Percentiles rank a stretch among this genome's conserved stretches.
Conservation (phyloP, 805 yeast genomes). For the Priceomyces fermenticarens region DNA sequence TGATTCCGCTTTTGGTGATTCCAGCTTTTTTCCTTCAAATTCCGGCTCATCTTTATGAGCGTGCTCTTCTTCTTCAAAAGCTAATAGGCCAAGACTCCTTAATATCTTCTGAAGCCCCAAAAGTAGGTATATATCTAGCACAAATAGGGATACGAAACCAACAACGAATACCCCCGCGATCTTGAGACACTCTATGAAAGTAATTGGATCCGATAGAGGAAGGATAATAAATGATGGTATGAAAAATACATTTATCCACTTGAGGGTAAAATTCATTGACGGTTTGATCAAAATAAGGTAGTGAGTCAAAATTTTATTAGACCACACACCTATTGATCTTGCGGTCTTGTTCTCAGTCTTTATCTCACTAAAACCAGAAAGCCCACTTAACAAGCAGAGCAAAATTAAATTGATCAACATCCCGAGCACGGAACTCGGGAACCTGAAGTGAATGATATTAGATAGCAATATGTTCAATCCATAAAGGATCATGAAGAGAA, state of each 20-base stretch:
- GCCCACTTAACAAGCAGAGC: slow-evolving; percentile 35
- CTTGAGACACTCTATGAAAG: slow-evolving; percentile 65
- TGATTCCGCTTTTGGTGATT: slow-evolving; percentile 6
- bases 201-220: slow-evolving; percentile 64
- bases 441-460: slow-evolving; percentile 43
- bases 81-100: slow-evolving; percentile 7
- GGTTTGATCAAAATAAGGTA: slow-evolving; percentile 46
- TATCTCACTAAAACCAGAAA: slow-evolving; percentile 6
- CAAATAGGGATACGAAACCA: slow-evolving; percentile 54
- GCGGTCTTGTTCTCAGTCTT: neutral
- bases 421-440: slow-evolving; percentile 71
- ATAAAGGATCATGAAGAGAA: slow-evolving; percentile 46
- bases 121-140: slow-evolving; percentile 43
- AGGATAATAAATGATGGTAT: slow-evolving; percentile 73
- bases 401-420: slow-evolving; percentile 57
- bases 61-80: slow-evolving; percentile 3
- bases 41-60: slow-evolving; percentile 8
- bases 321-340: slow-evolving; percentile 10
- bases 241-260: slow-evolving; percentile 79
- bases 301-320: slow-evolving; percentile 21
- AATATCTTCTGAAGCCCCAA: slow-evolving; percentile 19
- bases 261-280: slow-evolving; percentile 64
- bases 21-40: slow-evolving; percentile 15
- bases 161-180: slow-evolving; percentile 71
- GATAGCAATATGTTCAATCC: slow-evolving; percentile 50